phyloP scores from a whole-genome alignment of 495 filamentous ascomycete genomes.

The Viridothelium virens region DNA sequence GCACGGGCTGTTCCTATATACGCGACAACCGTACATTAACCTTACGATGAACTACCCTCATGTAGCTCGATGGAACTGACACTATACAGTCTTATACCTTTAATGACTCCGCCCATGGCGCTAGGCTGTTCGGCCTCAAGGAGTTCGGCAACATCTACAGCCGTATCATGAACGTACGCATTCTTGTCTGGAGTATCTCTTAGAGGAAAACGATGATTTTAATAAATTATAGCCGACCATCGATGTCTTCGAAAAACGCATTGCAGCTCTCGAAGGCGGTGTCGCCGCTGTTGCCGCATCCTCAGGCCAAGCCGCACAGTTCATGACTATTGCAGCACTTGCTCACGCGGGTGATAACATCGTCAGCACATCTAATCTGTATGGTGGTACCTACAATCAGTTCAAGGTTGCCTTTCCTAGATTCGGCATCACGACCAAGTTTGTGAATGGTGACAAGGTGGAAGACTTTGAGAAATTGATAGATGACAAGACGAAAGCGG shows the following conservation, averaged over 20 bases:
- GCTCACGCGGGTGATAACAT: slow-evolving; percentile 90
- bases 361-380: slow-evolving; percentile 83
- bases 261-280: slow-evolving; percentile 91
- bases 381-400: slow-evolving; percentile 98
- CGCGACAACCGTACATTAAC: slow-evolving; percentile 61
- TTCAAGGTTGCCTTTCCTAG: slow-evolving; percentile 88
- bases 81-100: slow-evolving; percentile 69
- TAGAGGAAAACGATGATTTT: too few relatives aligned
- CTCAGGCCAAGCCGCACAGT: slow-evolving; percentile 91
- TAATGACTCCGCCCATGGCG: slow-evolving; percentile 95
- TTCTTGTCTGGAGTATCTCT: too few relatives aligned
- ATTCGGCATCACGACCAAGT: slow-evolving; percentile 83
- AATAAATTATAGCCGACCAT: slow-evolving; percentile 63
- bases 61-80: background rate
- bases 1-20: slow-evolving; percentile 94
- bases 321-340: slow-evolving; percentile 82
- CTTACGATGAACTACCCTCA: background rate
- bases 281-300: slow-evolving; percentile 82
- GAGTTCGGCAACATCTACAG: slow-evolving; percentile 99
- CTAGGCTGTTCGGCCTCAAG: slow-evolving; percentile 92
- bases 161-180: slow-evolving; percentile 80
- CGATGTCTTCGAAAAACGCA: slow-evolving; percentile 95
- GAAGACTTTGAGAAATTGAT: slow-evolving; percentile 77
- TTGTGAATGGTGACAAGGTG: slow-evolving; percentile 75
- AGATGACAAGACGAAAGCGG: slow-evolving; percentile 93